Conservation (phyloP, 768 basidiomycete genomes). For the Phanerodontia chrysosporium region DNA sequence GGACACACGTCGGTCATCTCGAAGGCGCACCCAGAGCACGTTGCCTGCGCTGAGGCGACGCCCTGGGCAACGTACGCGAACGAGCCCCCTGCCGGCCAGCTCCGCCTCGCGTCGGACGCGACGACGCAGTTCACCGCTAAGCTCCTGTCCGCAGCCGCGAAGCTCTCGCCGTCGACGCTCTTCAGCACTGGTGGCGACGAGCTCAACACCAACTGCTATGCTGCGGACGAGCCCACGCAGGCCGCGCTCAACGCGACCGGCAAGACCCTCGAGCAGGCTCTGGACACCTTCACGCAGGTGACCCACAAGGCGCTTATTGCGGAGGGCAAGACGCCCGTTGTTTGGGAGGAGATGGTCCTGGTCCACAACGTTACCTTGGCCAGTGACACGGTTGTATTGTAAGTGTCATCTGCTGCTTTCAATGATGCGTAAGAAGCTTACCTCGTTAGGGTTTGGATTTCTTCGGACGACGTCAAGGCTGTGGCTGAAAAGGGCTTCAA, state of each 20-base stretch:
- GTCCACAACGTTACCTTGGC: slow-evolving; percentile 30
- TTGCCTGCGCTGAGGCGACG: slow-evolving; percentile 35
- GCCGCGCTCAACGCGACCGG: slow-evolving; percentile 25
- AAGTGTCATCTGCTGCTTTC: slow-evolving; percentile 15
- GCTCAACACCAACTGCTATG: slow-evolving; percentile 36
- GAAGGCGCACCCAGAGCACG: slow-evolving; percentile 38
- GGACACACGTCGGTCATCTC: slow-evolving; percentile 45
- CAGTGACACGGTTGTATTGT: slow-evolving; percentile 53
- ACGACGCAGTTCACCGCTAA: slow-evolving; percentile 29
- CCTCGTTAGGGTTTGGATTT: slow-evolving; percentile 61
- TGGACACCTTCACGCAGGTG: slow-evolving; percentile 31
- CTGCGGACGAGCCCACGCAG: slow-evolving; percentile 31
- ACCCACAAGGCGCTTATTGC: slow-evolving; percentile 28
- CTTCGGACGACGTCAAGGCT: slow-evolving; percentile 51
- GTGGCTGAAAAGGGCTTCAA: slow-evolving; percentile 59
- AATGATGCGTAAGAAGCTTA: neutral
- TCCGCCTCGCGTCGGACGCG: slow-evolving; percentile 32
- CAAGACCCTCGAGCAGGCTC: slow-evolving; percentile 36
- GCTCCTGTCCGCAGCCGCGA: slow-evolving; percentile 28
- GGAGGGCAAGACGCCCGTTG: slow-evolving; percentile 43
- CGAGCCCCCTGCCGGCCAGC: slow-evolving; percentile 47
- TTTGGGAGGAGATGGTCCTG: slow-evolving; percentile 40
- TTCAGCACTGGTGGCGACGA: slow-evolving; percentile 47
- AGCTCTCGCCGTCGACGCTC: slow-evolving; percentile 27
- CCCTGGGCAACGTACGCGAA: slow-evolving; percentile 33